Evolutionary conservation across 371 early-diverging fungal species (phyloP).

Genomic region (Basidiobolus meristosporus): DNA sequence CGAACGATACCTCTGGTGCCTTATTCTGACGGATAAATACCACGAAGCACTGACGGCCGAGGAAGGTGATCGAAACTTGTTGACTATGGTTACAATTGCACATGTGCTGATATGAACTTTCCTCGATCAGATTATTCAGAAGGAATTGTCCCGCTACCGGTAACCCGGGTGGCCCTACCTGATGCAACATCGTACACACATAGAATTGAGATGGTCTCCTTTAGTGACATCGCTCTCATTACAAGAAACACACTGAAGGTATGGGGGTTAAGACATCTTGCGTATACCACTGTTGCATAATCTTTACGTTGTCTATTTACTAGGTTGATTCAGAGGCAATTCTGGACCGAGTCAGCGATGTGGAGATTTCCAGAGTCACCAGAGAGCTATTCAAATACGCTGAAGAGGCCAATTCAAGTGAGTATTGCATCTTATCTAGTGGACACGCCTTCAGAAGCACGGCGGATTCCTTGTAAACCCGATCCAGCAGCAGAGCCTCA

Average conservation of each 20-base stretch:
- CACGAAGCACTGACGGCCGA: not conserved
- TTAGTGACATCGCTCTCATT: constrained; percentile 40
- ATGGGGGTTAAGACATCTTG: not conserved
- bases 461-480: no score
- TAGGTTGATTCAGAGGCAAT: constrained; percentile 28
- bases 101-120: not conserved
- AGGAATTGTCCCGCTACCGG: constrained; percentile 29
- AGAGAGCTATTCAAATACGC: constrained; percentile 33
- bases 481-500: not conserved
- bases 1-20: constrained; percentile 19
- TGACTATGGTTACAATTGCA: not conserved
- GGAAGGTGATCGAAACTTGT: not conserved
- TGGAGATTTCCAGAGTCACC: constrained; percentile 19
- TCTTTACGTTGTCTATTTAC: no score
- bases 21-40: constrained; percentile 1
- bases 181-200: constrained; percentile 15
- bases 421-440: no score
- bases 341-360: constrained; percentile 16
- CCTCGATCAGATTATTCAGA: not conserved
- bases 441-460: no score
- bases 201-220: constrained; percentile 27
- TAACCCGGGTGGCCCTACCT: constrained; percentile 30
- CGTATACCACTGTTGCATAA: not conserved
- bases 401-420: constrained; percentile 16
- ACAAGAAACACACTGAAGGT: constrained; percentile 25